Evolutionary conservation across 139 green algal genomes (phyloP), one percentile per base, ranked within the genome.

Genomic region (Choricystis sp.): DNA sequence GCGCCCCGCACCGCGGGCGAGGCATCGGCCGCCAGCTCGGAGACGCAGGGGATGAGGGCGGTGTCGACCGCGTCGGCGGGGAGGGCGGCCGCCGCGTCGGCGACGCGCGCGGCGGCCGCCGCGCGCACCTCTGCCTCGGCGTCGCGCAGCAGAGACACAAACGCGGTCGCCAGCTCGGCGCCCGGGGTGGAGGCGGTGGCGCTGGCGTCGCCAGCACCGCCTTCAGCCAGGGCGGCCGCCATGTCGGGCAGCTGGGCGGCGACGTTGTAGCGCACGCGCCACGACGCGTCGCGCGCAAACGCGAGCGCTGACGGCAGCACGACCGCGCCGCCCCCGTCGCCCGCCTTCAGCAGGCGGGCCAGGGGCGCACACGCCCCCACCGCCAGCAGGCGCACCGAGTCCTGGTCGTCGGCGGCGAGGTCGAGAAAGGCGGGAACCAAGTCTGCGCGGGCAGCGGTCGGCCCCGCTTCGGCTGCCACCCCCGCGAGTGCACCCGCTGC

Each of bases 211-310:
- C 96, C 89, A 2, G 79, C 67, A 0, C 87, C 88, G 40, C 40
- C 40, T n/a, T n/a, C n/a, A n/a, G n/a, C n/a, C 16, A 98, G 67
- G 14, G 83, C 83, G 57, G 95, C 88, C 30, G 78, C 90, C 20
- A 78, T 31, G 16, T 56, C 58, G 26, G 72, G 72, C 52, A 97
- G 72, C 76, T 97, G 89, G 58, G 85, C 77, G 20, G 88, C 90
- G 9, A 95, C 89, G 57, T 96, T 96, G 78, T 97, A 97, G 0
- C 94, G 77, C 48, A 99, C 94, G n/a, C 94, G 83, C 94, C 94
- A 99, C 3, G 86, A 96, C 72, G 96, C 96, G 80, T 99, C 94
- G 78, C 86, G 68, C 57, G 71, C 48, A 28, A 70, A 72, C 48
- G 66, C 49, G 31, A 69, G 27, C 22, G 24, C 23, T 9, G 20